These are phyloP conservation scores for Collybiopsis luxurians DNA, from an alignment of 768 basidiomycete species.

Conservation along the genomic window DNA sequence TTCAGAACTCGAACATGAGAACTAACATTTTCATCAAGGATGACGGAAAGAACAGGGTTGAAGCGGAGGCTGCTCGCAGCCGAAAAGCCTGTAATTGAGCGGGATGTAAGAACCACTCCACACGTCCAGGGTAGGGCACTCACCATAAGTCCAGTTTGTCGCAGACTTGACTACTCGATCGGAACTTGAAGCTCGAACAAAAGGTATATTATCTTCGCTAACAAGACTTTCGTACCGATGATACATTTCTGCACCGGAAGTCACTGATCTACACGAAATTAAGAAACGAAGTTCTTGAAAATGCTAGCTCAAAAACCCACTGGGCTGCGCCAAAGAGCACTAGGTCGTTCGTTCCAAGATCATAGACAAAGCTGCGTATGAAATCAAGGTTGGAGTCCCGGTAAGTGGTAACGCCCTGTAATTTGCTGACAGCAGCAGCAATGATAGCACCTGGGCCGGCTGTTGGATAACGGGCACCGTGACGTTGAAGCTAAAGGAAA, in stretches of 20 bases:
- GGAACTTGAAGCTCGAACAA: slow-evolving; percentile 48
- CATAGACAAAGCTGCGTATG: slow-evolving; percentile 53
- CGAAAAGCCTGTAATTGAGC: slow-evolving; percentile 50
- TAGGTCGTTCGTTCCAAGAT: slow-evolving; percentile 55
- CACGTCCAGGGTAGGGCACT: background rate
- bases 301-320: slow-evolving; percentile 34
- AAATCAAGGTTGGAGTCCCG: slow-evolving; percentile 52
- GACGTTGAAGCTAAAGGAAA: slow-evolving; percentile 65
- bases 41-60: slow-evolving; percentile 49
- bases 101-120: background rate
- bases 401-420: slow-evolving; percentile 45
- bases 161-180: slow-evolving; percentile 66
- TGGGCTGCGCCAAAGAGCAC: slow-evolving; percentile 67
- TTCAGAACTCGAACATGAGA: background rate
- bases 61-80: slow-evolving; percentile 44
- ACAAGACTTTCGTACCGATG: slow-evolving; percentile 40
- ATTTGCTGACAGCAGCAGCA: slow-evolving; percentile 45
- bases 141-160: slow-evolving; percentile 68
- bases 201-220: slow-evolving; percentile 34
- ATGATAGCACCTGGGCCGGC: slow-evolving; percentile 41
- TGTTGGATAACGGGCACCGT: slow-evolving; percentile 80
- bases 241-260: slow-evolving; percentile 41
- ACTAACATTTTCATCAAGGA: slow-evolving; percentile 56
- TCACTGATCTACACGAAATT: slow-evolving; percentile 35
- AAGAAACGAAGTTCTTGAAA: background rate